Base-by-base conservation (phyloP, 257 asterid species). In the Solanum arcanum region DNA sequence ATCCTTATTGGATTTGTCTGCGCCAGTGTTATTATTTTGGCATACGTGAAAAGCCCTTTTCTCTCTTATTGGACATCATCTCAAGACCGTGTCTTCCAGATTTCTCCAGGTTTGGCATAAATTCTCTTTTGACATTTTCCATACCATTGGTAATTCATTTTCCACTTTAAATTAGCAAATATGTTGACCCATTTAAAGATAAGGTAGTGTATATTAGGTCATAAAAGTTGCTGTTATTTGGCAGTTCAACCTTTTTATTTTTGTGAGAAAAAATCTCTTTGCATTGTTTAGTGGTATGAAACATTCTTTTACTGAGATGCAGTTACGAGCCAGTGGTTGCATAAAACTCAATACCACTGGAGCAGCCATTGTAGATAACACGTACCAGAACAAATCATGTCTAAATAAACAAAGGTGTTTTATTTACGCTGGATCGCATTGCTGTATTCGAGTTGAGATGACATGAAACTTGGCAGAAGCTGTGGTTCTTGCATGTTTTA, bases 1-100 rank as follows among this genome's bases (percentile, higher is more conserved):
- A 90, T 94, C 94, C 98, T 97, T 90, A 88, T 94, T 18, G 94
- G 94, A 84, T 90, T 94, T 52, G 94, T 94, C 27, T 94, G 98
- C 68, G 89, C 87, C 16, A 95, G 94, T 33, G 94, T 94, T 91
- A 90, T 97, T 89, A 88, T 82, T 87, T 92, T 94, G 90, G 92
- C 97, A 69, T 95, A 96, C 94, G 88, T 94, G 29, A 97, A 92
- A 90, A 95, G 95, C 78, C 84, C 96, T 1, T 82, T 95, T 85
- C 94, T 96, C 85, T 69, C 96, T 33, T 89, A 98, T 87, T 90
- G 94, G 83, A 83, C 90, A 83, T 94, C 95, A 83, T 89, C 92
- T 73, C 95, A 89, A 88, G 90, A 86, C 83, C 87, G 41, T 86
- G 66, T 86, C 62, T 47, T 94, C 89, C 93, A 82, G 87, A 88